Evolutionary conservation across 805 yeast genomes (phyloP), one percentile per base, ranked within the genome.

Genomic region (Wickerhamiella spandovensis): DNA sequence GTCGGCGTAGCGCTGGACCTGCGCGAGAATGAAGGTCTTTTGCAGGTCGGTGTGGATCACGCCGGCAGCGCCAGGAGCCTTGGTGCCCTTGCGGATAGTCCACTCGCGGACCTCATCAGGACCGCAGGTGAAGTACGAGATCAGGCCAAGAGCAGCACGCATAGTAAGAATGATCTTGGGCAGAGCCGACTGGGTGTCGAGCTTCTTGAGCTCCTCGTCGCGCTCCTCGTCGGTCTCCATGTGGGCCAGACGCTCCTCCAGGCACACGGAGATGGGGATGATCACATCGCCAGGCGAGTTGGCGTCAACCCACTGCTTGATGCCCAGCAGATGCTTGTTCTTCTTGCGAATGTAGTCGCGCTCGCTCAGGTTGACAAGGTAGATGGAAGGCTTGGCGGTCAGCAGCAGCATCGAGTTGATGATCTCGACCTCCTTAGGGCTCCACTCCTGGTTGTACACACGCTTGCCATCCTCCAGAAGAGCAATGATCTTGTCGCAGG

Each of bases 11-110:
- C 87, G 89, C 63, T 87, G 87, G 57, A 92, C 84, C 67, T 87
- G 88, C 44, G 97, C 98, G 61, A 87, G 79, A 62, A 92, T 88
- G 67, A 92, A 92, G 21, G 97, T 90, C 67, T 82, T 85, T 77
- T 86, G 89, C 66, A 90, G 78, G 71, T 90, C 98, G 39, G 89
- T 84, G 69, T 92, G 98, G 61, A 90, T 90, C 44, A 92, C 95
- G 66, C 97, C 97, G 21, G 98, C 98, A 44, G 98, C 97, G 64
- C 84, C 88, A n/a, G 98, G 98, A 49, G 97, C 97, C 60, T 85
- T 82, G 45, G 90, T 84, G 60, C 94, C 94, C 59, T 75, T 73
- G 70, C 97, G 80, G 56, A 92, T 80, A 35, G 98, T 92, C 98
- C 98, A 92, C 70, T 94, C 97, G 68, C 97, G 83, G 47, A 89